Conservation (phyloP, 495 filamentous ascomycete species). For the Tirmania nivea region DNA sequence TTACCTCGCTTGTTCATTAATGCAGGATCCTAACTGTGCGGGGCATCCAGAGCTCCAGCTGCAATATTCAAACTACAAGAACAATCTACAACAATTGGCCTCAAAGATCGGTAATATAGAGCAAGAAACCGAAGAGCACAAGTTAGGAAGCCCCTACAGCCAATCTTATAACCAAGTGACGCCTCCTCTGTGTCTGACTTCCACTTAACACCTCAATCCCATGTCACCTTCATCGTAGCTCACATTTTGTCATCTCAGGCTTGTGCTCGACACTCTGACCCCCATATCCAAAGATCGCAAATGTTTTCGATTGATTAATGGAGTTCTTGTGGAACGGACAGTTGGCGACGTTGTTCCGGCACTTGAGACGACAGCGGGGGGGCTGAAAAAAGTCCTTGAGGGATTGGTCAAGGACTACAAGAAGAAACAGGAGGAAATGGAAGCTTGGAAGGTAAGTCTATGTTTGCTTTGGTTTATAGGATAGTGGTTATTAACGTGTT, state of each 20-base stretch:
- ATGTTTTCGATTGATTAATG: slow-evolving; percentile 98
- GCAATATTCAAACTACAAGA: slow-evolving; percentile 92
- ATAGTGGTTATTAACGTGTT: neutral
- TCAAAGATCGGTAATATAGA: slow-evolving; percentile 94
- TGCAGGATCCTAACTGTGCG: neutral
- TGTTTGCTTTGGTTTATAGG: slow-evolving; percentile 1
- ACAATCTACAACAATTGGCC: slow-evolving; percentile 75
- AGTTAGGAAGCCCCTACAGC: slow-evolving; percentile 34
- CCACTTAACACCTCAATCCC: neutral
- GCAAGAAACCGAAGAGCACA: slow-evolving; percentile 92
- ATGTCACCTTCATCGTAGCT: neutral
- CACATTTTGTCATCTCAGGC: slow-evolving; percentile 29
- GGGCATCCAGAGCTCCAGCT: slow-evolving; percentile 54
- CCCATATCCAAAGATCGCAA: slow-evolving; percentile 71
- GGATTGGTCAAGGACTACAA: slow-evolving; percentile 95
- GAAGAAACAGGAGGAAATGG: slow-evolving; percentile 78
- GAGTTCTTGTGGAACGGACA: slow-evolving; percentile 81
- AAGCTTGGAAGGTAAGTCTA: slow-evolving; percentile 81
- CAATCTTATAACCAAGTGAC: slow-evolving; percentile 1
- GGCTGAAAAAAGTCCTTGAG: slow-evolving; percentile 86
- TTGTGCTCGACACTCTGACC: slow-evolving; percentile 82
- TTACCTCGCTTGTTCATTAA: no score
- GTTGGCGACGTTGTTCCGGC: slow-evolving; percentile 79
- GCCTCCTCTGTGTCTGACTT: neutral
- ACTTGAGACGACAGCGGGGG: slow-evolving; percentile 83